phyloP scores from a whole-genome alignment of 345 rosid species.

The Citrus inodora region DNA sequence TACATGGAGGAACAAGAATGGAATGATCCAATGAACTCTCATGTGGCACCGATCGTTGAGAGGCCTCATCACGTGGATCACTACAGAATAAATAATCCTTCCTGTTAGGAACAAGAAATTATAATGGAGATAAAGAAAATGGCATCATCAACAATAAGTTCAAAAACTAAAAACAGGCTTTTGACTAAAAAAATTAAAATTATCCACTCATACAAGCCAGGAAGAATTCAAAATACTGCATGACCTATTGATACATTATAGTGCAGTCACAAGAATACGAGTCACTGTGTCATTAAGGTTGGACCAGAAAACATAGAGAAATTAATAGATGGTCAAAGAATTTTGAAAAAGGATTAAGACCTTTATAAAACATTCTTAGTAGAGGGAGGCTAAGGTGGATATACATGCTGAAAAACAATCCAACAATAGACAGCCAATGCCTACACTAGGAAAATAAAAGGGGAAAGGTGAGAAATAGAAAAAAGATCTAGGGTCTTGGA shows the following conservation, averaged over 20 bases:
- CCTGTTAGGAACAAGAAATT: constrained; percentile 20
- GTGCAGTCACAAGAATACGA: not conserved
- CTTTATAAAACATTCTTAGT: not conserved
- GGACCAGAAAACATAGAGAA: not conserved
- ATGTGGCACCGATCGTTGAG: constrained; percentile 61
- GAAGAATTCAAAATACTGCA: constrained; percentile 1
- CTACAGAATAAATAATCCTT: constrained; percentile 35
- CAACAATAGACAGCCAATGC: not conserved
- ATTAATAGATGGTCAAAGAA: not conserved
- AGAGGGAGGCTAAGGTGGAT: not conserved
- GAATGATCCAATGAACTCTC: constrained; percentile 52
- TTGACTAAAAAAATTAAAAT: not conserved
- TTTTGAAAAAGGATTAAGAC: not conserved
- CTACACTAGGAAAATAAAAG: not conserved
- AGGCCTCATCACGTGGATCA: constrained; percentile 55
- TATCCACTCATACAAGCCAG: not conserved
- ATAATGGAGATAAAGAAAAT: not conserved
- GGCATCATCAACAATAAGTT: not conserved
- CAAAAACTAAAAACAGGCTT: not conserved
- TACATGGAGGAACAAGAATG: constrained; percentile 52
- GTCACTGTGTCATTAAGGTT: not conserved
- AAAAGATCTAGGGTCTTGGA: not conserved
- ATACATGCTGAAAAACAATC: not conserved
- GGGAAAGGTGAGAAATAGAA: not conserved
- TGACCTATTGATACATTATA: not conserved